Conservation (phyloP, 176 grass and related monocot genomes). For the Avena insularis region DNA sequence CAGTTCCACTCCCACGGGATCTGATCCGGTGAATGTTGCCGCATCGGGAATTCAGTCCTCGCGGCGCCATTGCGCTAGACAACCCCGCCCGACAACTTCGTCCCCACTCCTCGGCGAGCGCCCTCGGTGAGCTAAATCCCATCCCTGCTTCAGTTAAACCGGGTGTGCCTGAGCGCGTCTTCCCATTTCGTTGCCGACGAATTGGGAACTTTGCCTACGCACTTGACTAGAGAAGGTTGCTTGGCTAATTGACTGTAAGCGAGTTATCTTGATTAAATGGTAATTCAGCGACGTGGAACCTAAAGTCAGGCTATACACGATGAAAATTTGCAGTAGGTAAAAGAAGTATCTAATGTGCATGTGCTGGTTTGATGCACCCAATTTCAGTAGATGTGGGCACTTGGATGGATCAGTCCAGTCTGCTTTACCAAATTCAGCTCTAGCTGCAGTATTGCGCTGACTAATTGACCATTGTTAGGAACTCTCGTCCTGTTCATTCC, state of each 20-base stretch:
- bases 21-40: neutral
- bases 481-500: constrained; percentile 25
- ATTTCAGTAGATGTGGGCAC: neutral
- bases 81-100: neutral
- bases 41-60: neutral
- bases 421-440: neutral
- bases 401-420: neutral
- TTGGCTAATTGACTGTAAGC: neutral
- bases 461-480: neutral
- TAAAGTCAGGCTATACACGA: neutral
- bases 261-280: neutral
- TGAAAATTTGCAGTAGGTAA: neutral
- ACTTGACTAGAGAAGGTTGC: neutral
- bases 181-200: constrained; percentile 3
- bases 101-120: neutral
- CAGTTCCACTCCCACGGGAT: neutral
- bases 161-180: neutral
- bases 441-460: neutral
- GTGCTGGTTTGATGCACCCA: constrained; percentile 9
- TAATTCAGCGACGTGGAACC: neutral
- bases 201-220: neutral
- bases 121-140: constrained; percentile 11
- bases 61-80: neutral
- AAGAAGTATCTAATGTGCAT: neutral
- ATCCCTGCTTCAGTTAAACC: neutral